A percentile compares a stretch with the other conserved stretches of the same genome.
Evolutionary conservation across 2,329 filamentous ascomycete species (phyloP).

Genomic region (Penicillium sp.): DNA sequence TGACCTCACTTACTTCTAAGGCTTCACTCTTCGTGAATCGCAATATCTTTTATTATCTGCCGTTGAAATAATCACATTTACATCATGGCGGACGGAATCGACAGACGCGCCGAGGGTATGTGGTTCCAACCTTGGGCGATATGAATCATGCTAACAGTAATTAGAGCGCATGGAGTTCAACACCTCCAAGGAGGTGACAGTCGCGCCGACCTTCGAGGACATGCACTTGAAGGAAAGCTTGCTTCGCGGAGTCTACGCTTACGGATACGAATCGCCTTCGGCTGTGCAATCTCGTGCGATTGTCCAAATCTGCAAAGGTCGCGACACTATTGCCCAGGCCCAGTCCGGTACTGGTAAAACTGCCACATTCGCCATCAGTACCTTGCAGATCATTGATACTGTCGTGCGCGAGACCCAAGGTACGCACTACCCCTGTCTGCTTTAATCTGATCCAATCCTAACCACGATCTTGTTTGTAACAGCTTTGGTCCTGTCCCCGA

Average conservation of each 20-base stretch:
- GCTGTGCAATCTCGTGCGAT: conserved; percentile 97
- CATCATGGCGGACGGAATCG: conserved; percentile 88
- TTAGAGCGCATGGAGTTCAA: conserved; percentile 93
- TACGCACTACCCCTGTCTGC: conserved; percentile 24
- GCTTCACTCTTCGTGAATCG: conserved; percentile 10
- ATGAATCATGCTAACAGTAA: conserved; percentile 25
- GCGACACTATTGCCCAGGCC: conserved; percentile 96
- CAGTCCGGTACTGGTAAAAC: conserved; percentile 98
- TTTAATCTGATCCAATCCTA: neutral
- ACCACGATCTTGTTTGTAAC: conserved; percentile 7
- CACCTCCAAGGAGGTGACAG: conserved; percentile 96
- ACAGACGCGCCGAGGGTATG: conserved; percentile 76
- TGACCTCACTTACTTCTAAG: conserved; percentile 3
- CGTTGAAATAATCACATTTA: conserved; percentile 11
- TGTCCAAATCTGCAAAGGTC: conserved; percentile 97
- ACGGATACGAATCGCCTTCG: conserved; percentile 96
- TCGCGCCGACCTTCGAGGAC: conserved; percentile 85
- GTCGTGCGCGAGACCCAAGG: conserved; percentile 84
- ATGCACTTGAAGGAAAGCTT: conserved; percentile 98
- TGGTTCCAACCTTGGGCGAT: conserved; percentile 1
- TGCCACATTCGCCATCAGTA: conserved; percentile 92
- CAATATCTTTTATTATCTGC: conserved; percentile 7
- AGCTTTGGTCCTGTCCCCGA: conserved; percentile 91
- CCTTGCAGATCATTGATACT: conserved; percentile 93
- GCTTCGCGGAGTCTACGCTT: conserved; percentile 94